phyloP scores from a whole-genome alignment of 257 asterid genomes.

The Cynanchum wilfordii region DNA sequence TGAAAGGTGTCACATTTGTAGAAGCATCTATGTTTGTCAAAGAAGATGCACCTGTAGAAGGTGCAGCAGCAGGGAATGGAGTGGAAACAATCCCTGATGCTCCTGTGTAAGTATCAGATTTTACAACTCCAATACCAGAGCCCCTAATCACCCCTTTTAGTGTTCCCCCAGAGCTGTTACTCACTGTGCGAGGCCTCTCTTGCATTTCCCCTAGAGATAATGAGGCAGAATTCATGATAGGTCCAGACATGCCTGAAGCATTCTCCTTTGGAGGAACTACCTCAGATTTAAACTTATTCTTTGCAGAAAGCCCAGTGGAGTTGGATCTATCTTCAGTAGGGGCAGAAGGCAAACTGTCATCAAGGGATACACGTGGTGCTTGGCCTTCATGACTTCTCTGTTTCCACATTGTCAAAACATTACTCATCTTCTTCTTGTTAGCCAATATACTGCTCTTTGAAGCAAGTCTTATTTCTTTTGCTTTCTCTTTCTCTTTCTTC shows the following conservation, averaged over 20 bases:
- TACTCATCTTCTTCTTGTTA: constrained; percentile 93
- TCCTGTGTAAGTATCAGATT: constrained; percentile 64
- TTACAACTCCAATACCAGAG: constrained; percentile 84
- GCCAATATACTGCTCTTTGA: constrained; percentile 92
- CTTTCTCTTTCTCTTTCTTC: constrained; percentile 88
- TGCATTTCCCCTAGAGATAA: constrained; percentile 54
- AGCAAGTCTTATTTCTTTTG: constrained; percentile 83
- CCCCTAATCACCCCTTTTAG: constrained; percentile 85
- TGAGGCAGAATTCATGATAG: constrained; percentile 27
- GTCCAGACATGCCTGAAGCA: constrained; percentile 30
- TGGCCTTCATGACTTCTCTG: constrained; percentile 95
- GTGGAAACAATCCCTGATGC: constrained; percentile 42
- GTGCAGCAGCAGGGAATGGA: constrained; percentile 25
- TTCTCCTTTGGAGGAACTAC: constrained; percentile 34
- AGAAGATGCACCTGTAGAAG: constrained; percentile 40
- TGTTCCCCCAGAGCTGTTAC: constrained; percentile 56
- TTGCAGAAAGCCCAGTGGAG: constrained; percentile 40
- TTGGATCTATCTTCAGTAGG: constrained; percentile 51
- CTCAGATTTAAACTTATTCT: constrained; percentile 54
- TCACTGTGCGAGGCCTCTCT: constrained; percentile 48
- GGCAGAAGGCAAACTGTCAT: constrained; percentile 39
- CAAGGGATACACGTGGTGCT: constrained; percentile 84
- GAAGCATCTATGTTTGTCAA: constrained; percentile 39
- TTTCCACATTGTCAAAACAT: constrained; percentile 92
- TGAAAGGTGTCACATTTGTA: constrained; percentile 48